Evolutionary conservation across 2,329 filamentous ascomycete genomes (phyloP).

Genomic region (Grosmannia penicillata): DNA sequence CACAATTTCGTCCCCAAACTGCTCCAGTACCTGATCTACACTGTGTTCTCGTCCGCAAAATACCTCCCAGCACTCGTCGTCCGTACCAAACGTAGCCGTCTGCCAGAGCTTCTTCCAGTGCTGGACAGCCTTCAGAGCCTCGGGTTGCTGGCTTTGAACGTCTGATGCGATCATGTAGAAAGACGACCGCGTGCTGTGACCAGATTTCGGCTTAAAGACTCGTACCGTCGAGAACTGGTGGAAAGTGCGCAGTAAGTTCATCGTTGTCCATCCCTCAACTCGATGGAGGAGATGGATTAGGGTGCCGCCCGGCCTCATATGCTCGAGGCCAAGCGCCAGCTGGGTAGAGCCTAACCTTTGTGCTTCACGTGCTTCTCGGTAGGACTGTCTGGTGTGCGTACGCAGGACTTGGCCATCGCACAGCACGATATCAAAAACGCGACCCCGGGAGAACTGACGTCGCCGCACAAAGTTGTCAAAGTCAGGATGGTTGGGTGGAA

Average conservation of each 20-base stretch:
- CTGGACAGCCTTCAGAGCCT: conserved; percentile 20
- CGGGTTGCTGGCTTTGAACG: conserved; percentile 18
- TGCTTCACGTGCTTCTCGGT: conserved; percentile 21
- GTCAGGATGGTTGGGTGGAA: conserved; percentile 20
- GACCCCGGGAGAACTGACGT: conserved; percentile 21
- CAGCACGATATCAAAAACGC: conserved; percentile 26
- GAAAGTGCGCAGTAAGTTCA: conserved; percentile 23
- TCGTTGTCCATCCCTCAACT: conserved; percentile 24
- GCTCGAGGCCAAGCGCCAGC: conserved; percentile 29
- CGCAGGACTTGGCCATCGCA: conserved; percentile 33
- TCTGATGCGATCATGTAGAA: conserved; percentile 37
- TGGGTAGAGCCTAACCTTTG: conserved; percentile 22
- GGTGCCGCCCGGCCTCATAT: conserved; percentile 29
- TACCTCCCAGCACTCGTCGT: conserved; percentile 13
- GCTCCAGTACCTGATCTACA: conserved; percentile 16
- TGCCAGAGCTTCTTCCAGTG: conserved; percentile 26
- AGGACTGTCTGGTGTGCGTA: conserved; percentile 18
- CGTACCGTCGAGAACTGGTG: conserved; percentile 23
- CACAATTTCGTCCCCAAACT: conserved; percentile 21
- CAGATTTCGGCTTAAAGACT: conserved; percentile 27
- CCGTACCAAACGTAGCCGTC: conserved; percentile 21
- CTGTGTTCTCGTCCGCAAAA: conserved; percentile 4
- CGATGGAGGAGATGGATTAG: conserved; percentile 37
- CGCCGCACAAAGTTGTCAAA: conserved; percentile 12
- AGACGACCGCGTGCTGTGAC: conserved; percentile 27